These are phyloP conservation scores for Alnus rubra DNA, from an alignment of 306 rosid species.

Conservation along the genomic window DNA sequence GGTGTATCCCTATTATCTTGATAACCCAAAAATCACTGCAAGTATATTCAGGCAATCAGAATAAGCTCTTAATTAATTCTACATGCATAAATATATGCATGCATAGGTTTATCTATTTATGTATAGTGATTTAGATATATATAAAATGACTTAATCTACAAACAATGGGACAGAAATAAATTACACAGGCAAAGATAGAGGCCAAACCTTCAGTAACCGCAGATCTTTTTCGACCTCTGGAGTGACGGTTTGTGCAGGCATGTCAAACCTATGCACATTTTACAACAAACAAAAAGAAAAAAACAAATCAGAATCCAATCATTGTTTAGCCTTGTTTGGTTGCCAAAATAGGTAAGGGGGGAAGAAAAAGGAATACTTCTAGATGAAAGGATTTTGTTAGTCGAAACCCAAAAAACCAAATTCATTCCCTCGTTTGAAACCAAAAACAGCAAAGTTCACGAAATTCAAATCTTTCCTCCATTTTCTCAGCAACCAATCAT, in stretches of 20 bases:
- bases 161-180: background rate
- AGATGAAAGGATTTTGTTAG: background rate
- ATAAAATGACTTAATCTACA: background rate
- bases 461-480: background rate
- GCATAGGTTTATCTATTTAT: background rate
- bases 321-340: background rate
- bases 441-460: background rate
- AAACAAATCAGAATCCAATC: constrained; percentile 2
- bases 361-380: background rate
- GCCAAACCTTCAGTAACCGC: constrained; percentile 66
- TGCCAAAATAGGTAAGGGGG: background rate
- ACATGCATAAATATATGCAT: background rate
- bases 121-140: background rate
- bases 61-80: background rate
- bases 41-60: background rate
- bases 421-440: background rate
- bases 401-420: background rate
- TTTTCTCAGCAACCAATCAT: background rate
- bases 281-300: constrained; percentile 11
- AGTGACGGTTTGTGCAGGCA: constrained; percentile 82
- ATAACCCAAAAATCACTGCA: background rate
- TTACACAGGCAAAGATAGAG: background rate
- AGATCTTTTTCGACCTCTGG: constrained; percentile 76
- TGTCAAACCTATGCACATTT: constrained; percentile 61
- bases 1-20: background rate